Evolutionary conservation across 1,284 basidiomycete species (phyloP).

Genomic region (Marasmius tenuissimus): DNA sequence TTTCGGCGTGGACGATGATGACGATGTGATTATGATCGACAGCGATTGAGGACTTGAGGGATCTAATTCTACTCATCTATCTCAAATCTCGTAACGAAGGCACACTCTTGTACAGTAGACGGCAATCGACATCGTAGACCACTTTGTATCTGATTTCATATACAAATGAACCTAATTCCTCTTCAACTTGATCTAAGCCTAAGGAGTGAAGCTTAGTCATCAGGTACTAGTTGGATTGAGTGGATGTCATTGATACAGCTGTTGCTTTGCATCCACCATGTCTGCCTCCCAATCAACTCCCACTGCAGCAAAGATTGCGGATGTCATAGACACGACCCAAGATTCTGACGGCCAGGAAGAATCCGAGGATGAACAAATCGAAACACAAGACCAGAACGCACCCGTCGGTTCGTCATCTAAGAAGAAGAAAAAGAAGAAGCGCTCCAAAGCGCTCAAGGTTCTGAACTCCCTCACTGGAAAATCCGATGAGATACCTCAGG

Average conservation of each 20-base stretch:
- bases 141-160: too few species aligned
- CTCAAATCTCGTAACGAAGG: neutral
- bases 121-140: too few species aligned
- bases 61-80: neutral
- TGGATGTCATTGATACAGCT: neutral
- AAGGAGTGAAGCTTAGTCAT: too few species aligned
- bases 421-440: constrained; percentile 79
- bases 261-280: neutral
- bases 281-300: constrained; percentile 29
- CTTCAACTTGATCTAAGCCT: too few species aligned
- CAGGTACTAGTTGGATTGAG: too few species aligned
- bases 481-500: constrained; percentile 52
- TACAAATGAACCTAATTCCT: too few species aligned
- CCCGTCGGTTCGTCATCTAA: constrained; percentile 38
- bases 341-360: constrained; percentile 27
- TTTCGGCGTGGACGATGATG: constrained; percentile 69
- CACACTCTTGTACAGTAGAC: too few species aligned
- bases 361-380: constrained; percentile 33
- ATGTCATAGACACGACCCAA: constrained; percentile 40
- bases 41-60: constrained; percentile 47
- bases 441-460: constrained; percentile 60
- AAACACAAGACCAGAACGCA: constrained; percentile 17
- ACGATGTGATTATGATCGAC: constrained; percentile 71
- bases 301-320: constrained; percentile 37
- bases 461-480: constrained; percentile 51